phyloP scores from a whole-genome alignment of 306 rosid species.

The Glycyrrhiza uralensis region DNA sequence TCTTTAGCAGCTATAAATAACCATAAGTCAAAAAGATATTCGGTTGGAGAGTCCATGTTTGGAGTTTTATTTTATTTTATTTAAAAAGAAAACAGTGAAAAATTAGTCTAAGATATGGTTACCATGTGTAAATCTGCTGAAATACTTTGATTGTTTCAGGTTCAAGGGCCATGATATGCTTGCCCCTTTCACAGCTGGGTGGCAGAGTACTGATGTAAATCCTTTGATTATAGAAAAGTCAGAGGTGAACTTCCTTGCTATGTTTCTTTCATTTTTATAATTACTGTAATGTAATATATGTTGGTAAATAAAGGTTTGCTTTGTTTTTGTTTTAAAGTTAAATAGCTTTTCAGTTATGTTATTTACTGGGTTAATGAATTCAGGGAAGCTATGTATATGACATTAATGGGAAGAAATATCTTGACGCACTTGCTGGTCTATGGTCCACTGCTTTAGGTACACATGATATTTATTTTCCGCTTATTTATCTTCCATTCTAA shows the following conservation, averaged over 20 bases:
- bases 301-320: background rate
- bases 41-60: background rate
- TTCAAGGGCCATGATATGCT: slow-evolving; percentile 87
- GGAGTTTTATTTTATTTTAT: background rate
- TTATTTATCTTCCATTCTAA: background rate
- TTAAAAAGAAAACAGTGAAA: background rate
- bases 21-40: background rate
- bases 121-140: slow-evolving; percentile 14
- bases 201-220: slow-evolving; percentile 55
- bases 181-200: slow-evolving; percentile 97
- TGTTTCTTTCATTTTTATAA: background rate
- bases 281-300: background rate
- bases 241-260: slow-evolving; percentile 47
- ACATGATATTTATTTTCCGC: background rate
- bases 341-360: background rate
- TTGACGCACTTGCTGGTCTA: slow-evolving; percentile 89
- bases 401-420: slow-evolving; percentile 79
- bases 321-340: background rate
- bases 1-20: slow-evolving; percentile 3
- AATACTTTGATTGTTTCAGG: slow-evolving; percentile 43
- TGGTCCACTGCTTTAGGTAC: slow-evolving; percentile 85
- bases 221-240: slow-evolving; percentile 85
- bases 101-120: background rate
- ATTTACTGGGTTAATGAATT: slow-evolving; percentile 27
- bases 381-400: slow-evolving; percentile 97